phyloP scores from a whole-genome alignment of 495 filamentous ascomycete species.

The Lasiosphaeria hispida region DNA sequence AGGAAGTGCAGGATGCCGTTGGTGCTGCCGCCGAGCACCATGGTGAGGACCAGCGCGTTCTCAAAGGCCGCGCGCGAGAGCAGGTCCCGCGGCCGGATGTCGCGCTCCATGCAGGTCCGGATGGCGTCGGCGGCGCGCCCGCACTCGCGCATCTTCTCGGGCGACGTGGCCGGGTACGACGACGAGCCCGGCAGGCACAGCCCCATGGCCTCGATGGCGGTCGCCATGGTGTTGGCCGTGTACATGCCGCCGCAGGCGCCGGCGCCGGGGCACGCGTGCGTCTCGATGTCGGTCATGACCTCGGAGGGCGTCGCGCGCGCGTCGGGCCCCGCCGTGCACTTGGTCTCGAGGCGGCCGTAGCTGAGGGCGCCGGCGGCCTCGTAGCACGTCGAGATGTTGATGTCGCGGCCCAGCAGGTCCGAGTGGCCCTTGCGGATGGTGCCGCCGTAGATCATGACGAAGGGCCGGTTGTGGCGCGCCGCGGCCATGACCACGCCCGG shows the following conservation, averaged over 20 bases:
- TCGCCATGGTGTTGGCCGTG: slow-evolving; percentile 97
- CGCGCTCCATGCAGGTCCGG: slow-evolving; percentile 77
- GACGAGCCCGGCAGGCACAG: slow-evolving; percentile 86
- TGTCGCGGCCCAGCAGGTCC: slow-evolving; percentile 67
- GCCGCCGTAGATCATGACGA: slow-evolving; percentile 77
- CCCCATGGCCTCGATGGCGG: slow-evolving; percentile 94
- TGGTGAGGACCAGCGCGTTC: slow-evolving; percentile 89
- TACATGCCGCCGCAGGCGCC: slow-evolving; percentile 98
- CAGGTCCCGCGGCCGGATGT: slow-evolving; percentile 81
- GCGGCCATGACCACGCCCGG: slow-evolving; percentile 69
- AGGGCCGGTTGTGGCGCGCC: slow-evolving; percentile 87
- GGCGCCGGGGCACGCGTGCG: slow-evolving; percentile 81
- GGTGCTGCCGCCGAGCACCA: slow-evolving; percentile 86
- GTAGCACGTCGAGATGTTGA: slow-evolving; percentile 90
- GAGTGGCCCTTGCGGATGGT: slow-evolving; percentile 86
- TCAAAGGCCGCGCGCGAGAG: slow-evolving; percentile 85
- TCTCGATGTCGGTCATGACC: slow-evolving; percentile 83
- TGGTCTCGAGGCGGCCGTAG: slow-evolving; percentile 62
- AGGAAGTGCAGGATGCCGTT: slow-evolving; percentile 94
- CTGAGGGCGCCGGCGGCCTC: slow-evolving; percentile 86
- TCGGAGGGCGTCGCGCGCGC: slow-evolving; percentile 61
- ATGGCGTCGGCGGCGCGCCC: slow-evolving; percentile 84
- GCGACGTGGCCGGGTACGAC: slow-evolving; percentile 80
- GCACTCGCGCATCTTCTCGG: slow-evolving; percentile 91
- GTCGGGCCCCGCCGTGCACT: slow-evolving; percentile 33